Base-by-base conservation (phyloP, 1,284 basidiomycete species). In the Ceratobasidium theobromae region DNA sequence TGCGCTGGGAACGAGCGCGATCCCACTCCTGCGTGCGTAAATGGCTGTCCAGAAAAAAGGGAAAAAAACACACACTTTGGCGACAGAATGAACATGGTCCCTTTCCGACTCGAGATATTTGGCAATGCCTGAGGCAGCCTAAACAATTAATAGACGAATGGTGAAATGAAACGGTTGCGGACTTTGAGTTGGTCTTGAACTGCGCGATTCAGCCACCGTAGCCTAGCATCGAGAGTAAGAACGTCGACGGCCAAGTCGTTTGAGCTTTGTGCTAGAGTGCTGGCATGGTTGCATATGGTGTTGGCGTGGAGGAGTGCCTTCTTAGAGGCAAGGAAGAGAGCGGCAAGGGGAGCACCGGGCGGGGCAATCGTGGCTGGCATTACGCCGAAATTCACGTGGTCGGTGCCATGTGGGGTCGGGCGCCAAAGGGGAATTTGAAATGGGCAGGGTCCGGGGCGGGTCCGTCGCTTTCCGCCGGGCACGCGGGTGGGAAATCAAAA, bases 291-390 rank as follows among this genome's bases (percentile, higher is more conserved):
- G 70, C 89, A 91, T 4, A 91, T 79, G 55, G 86, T 82, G 75
- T 91, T 82, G 1, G 89, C 89, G 57, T 86, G 83, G 70, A 88
- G 85, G 3, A 91, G 80, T 0, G 88, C 89, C 71, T 88, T 88
- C 80, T 90, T 88, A 0, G 89, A 90, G 71, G 89, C 85, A 0
- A 87, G 75, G 6, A 89, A 87, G 8, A 91, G 82, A n/a, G 87
- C 84, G 38, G 88, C 82, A 23, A 91, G 81, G 68, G 48, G 52
- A 18, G 58, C 27, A 16, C 45, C 57, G 30, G 45, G 28, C 27
- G 45, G 45, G 8, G 33, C 43, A 27, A 43, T 27, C 27, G 48
- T 64, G 58, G 58, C 48, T 51, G 58, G 46, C 58, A 64, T 64
- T 52, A 46, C 4, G 32, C 25, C n/a, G 58, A 38, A 38, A 64